Evolutionary conservation across 352 stramenopile species (phyloP), one percentile per base, ranked within the genome.

Genomic region (Pythium dissimile): DNA sequence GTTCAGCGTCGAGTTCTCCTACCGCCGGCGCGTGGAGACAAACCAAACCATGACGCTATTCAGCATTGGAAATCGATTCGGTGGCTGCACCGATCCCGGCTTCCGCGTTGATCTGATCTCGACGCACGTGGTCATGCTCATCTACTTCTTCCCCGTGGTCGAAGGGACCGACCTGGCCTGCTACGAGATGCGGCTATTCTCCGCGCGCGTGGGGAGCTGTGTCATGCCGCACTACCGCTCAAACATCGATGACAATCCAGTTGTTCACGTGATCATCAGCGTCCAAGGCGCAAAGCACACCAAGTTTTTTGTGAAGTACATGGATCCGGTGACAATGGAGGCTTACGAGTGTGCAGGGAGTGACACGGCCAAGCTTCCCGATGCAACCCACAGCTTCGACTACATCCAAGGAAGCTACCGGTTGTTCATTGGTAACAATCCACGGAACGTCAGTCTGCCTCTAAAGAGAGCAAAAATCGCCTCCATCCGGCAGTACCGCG

Each of bases 41-140:
- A 86, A 81, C 49, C 67, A 62, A 3, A 78, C 63, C 28, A 88
- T 90, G 77, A 88, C 82, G 26, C 50, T 94, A 12, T 88, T 94
- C 46, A 82, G 71, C 21, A 86, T 94, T 30, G 61, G 71, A 1
- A 90, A 86, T 47, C 58, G 72, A 11, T 89, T 75, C 31, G 64
- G 86, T 43, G 69, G 67, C 9, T 94, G 84, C 44, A 66, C 67
- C 1, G 80, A 92, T 13, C 56, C 75, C 1, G 84, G 84, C 11
- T 88, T 94, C 58, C 80, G 80, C 0, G 47, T 94, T 24, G 78
- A 89, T 49, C 28, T 94, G 24, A 78, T 80, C 18, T 49, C 66
- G 10, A 65, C 79, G n/a, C 64, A 86, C 34, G 66, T 74, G 12
- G 59, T 92, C 37, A 72, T 69, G 13, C 69, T 94, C 30, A 68